Conservation (phyloP, 176 grass and related monocot species). For the Ensete ventricosum region DNA sequence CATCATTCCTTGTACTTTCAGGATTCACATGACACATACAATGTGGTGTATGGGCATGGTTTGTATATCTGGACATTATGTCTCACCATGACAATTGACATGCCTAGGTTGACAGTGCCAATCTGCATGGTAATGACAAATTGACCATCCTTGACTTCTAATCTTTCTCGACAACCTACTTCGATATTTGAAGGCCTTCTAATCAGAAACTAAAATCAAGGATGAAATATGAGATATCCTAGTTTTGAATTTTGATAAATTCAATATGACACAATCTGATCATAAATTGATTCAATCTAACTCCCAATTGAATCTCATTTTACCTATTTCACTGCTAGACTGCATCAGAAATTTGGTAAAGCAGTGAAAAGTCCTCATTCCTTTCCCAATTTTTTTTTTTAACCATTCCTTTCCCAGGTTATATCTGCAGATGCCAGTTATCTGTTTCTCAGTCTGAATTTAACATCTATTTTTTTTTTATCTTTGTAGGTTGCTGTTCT, state of each 20-base stretch:
- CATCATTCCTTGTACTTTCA: background rate
- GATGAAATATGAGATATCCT: background rate
- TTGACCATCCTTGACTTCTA: background rate
- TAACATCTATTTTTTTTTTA: background rate
- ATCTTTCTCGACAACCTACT: background rate
- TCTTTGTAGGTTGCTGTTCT: slow-evolving; percentile 57
- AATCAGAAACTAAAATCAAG: background rate
- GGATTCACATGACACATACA: background rate
- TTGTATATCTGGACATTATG: background rate
- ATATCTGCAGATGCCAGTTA: background rate
- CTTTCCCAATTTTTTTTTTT: background rate
- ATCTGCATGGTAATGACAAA: background rate
- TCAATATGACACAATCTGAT: background rate
- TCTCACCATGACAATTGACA: background rate
- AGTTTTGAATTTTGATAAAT: background rate
- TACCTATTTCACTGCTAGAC: background rate
- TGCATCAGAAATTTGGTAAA: background rate
- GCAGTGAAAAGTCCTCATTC: background rate
- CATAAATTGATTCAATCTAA: background rate
- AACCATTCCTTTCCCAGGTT: background rate
- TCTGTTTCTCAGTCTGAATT: slow-evolving; percentile 10
- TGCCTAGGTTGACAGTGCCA: background rate
- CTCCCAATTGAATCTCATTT: background rate
- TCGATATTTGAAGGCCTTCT: background rate
- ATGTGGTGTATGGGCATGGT: background rate